These are phyloP conservation scores for Fagopyrum tataricum DNA, from an alignment of 148 eudicot genomes.

Conservation along the genomic window DNA sequence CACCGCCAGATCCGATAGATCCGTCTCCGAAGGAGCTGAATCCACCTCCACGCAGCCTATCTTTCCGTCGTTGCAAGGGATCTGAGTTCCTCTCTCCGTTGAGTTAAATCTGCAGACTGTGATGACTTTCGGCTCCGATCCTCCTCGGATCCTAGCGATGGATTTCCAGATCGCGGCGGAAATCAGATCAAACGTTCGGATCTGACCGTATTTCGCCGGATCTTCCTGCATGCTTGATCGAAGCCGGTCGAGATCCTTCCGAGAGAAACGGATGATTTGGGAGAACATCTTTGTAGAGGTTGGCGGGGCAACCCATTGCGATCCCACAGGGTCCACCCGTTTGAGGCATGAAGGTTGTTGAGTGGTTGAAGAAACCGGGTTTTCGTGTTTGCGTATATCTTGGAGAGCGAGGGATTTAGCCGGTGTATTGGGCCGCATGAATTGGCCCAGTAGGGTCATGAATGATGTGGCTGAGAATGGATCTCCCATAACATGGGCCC, in stretches of 20 bases:
- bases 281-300: conserved; percentile 27
- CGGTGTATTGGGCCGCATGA: conserved; percentile 24
- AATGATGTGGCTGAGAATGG: conserved; percentile 50
- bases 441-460: conserved; percentile 47
- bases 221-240: conserved; percentile 16
- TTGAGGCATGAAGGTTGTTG: conserved; percentile 30
- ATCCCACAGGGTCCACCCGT: conserved; percentile 43
- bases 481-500: conserved; percentile 91
- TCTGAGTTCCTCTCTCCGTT: conserved; percentile 9
- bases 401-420: conserved; percentile 15
- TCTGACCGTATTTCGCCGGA: neutral
- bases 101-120: conserved; percentile 34
- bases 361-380: neutral
- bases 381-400: conserved; percentile 12
- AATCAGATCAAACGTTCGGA: conserved; percentile 33
- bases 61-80: conserved; percentile 30
- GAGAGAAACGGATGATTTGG: conserved; percentile 30
- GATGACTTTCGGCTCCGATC: conserved; percentile 32
- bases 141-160: conserved; percentile 37
- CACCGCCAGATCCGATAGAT: conserved; percentile 22
- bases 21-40: conserved; percentile 16
- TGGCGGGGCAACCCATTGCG: conserved; percentile 34
- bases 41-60: conserved; percentile 31
- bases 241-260: conserved; percentile 24
- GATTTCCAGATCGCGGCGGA: conserved; percentile 56